phyloP scores from a whole-genome alignment of 306 rosid genomes.

The Vigna mungo region DNA sequence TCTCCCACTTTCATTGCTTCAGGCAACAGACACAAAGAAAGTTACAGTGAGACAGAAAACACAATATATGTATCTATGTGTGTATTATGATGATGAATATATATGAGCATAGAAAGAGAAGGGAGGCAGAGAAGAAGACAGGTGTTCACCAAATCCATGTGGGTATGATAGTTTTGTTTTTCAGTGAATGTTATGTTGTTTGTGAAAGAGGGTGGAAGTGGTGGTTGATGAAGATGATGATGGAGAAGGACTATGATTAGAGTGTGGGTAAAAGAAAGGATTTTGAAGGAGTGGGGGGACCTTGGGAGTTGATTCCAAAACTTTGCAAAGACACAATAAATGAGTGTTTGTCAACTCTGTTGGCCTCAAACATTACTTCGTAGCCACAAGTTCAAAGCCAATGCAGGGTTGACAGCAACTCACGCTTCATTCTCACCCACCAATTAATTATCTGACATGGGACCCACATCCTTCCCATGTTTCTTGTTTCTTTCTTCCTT shows the following conservation, averaged over 20 bases:
- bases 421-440: constrained; percentile 63
- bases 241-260: constrained; percentile 49
- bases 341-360: constrained; percentile 55
- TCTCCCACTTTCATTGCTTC: constrained; percentile 73
- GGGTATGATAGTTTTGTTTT: constrained; percentile 43
- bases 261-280: constrained; percentile 33
- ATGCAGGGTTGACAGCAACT: constrained; percentile 59
- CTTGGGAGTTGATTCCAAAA: constrained; percentile 49
- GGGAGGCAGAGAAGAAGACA: constrained; percentile 52
- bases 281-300: constrained; percentile 35
- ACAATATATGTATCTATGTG: background rate
- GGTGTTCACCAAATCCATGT: constrained; percentile 58
- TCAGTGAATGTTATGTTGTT: constrained; percentile 5
- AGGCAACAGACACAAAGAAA: constrained; percentile 35
- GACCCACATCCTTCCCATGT: constrained; percentile 46
- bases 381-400: constrained; percentile 74
- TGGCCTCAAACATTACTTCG: constrained; percentile 37
- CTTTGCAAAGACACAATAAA: constrained; percentile 34
- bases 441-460: constrained; percentile 56
- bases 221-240: constrained; percentile 42
- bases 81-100: background rate
- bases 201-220: constrained; percentile 33
- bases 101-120: background rate
- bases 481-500: background rate
- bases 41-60: constrained; percentile 43